Percentiles rank a stretch among this genome's conserved stretches.
Evolutionary conservation across 331 rosid genomes (phyloP).

Genomic region (Telfairia occidentalis): DNA sequence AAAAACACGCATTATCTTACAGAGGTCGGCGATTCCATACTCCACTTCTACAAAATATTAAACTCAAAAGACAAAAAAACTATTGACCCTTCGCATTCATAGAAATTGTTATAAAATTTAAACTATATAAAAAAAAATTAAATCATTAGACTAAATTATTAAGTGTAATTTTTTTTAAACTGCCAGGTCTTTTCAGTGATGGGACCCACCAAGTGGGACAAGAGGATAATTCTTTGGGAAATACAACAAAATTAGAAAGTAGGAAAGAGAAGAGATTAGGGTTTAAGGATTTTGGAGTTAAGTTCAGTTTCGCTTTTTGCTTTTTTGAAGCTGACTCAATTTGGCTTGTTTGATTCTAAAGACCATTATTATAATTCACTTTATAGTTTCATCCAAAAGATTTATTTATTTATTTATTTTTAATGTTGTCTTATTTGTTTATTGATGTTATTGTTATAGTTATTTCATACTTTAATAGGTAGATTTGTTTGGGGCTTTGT

Average conservation of each 20-base stretch:
- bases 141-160: too few relatives aligned
- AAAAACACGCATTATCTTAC: too few relatives aligned
- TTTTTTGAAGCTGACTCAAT: not conserved
- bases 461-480: not conserved
- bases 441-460: not conserved
- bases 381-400: not conserved
- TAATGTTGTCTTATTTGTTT: not conserved
- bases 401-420: not conserved
- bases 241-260: not conserved
- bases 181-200: not conserved
- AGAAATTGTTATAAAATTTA: too few relatives aligned
- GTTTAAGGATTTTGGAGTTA: not conserved
- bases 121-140: too few relatives aligned
- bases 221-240: not conserved
- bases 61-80: too few relatives aligned
- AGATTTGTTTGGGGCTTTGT: not conserved
- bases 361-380: not conserved
- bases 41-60: too few relatives aligned
- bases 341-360: not conserved
- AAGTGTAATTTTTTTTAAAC: too few relatives aligned
- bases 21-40: too few relatives aligned
- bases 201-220: not conserved
- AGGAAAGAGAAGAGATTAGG: not conserved
- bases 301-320: not conserved
- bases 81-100: too few relatives aligned